phyloP scores from a whole-genome alignment of 176 grass and related monocot genomes.

The Eleusine coracana region DNA sequence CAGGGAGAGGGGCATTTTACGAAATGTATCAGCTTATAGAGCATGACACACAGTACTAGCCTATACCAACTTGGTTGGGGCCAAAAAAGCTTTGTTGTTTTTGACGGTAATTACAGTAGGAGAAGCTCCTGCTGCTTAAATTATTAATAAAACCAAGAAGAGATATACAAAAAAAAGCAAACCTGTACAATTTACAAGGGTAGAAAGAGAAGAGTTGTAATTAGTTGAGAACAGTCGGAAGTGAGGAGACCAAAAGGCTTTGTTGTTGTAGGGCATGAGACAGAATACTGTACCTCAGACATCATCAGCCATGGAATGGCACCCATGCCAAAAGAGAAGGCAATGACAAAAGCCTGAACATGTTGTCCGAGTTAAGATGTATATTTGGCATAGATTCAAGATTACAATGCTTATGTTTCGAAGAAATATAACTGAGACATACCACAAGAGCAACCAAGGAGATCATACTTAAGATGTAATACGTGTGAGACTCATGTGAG shows the following conservation, averaged over 20 bases:
- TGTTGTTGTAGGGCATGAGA: neutral
- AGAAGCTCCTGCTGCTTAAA: too few species aligned
- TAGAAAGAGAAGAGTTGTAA: too few species aligned
- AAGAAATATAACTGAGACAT: conserved; percentile 32
- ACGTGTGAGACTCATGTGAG: conserved; percentile 58
- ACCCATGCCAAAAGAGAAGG: conserved; percentile 92
- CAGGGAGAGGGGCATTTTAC: neutral
- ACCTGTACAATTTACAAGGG: too few species aligned
- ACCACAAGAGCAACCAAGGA: conserved; percentile 91
- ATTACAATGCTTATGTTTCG: conserved; percentile 12
- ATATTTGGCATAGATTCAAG: neutral
- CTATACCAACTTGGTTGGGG: neutral
- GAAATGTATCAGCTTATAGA: neutral
- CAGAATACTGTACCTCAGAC: conserved; percentile 74
- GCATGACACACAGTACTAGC: neutral
- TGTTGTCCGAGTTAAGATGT: conserved; percentile 22
- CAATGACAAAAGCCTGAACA: conserved; percentile 70
- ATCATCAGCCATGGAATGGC: conserved; percentile 99
- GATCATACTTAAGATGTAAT: conserved; percentile 72
- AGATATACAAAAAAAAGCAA: too few species aligned
- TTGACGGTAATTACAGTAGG: too few species aligned
- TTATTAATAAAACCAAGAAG: too few species aligned
- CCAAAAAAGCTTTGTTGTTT: neutral
- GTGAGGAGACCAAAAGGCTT: neutral
- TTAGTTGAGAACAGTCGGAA: too few species aligned